A percentile compares a stretch with the other conserved stretches of the same genome.
Evolutionary conservation across 139 green algal genomes (phyloP).

Genomic region (Marvania coccoides): DNA sequence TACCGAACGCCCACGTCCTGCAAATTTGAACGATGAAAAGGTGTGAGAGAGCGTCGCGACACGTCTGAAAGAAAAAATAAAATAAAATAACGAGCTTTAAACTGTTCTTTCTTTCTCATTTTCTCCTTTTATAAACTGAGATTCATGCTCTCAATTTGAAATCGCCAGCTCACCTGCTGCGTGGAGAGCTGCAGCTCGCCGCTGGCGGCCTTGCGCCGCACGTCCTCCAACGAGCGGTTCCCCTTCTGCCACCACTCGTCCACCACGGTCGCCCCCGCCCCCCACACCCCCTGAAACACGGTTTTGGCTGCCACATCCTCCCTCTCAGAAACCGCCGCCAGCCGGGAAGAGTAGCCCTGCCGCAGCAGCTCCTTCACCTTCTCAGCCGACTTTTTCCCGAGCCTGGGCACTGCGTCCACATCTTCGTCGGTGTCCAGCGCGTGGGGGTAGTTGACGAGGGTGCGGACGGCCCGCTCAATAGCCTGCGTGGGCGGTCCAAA

Average conservation of each 20-base stretch:
- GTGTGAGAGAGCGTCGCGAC: too few relatives aligned
- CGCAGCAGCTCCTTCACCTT: constrained; percentile 26
- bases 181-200: too few relatives aligned
- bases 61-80: too few relatives aligned
- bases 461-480: neutral
- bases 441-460: constrained; percentile 1
- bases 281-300: constrained; percentile 27
- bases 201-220: constrained; percentile 10
- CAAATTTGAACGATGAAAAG: too few relatives aligned
- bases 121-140: too few relatives aligned
- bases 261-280: constrained; percentile 1
- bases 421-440: constrained; percentile 21
- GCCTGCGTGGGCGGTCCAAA: constrained; percentile 1
- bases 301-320: neutral
- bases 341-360: neutral
- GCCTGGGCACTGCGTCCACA: neutral
- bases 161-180: constrained; percentile 6
- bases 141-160: too few relatives aligned
- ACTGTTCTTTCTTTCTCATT: too few relatives aligned
- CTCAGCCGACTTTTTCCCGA: constrained; percentile 4
- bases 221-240: constrained; percentile 18
- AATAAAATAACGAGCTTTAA: too few relatives aligned
- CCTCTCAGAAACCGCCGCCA: neutral
- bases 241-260: constrained; percentile 15
- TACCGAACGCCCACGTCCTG: neutral